Evolutionary conservation across 768 basidiomycete genomes (phyloP).

Genomic region (Trametes meyenii): DNA sequence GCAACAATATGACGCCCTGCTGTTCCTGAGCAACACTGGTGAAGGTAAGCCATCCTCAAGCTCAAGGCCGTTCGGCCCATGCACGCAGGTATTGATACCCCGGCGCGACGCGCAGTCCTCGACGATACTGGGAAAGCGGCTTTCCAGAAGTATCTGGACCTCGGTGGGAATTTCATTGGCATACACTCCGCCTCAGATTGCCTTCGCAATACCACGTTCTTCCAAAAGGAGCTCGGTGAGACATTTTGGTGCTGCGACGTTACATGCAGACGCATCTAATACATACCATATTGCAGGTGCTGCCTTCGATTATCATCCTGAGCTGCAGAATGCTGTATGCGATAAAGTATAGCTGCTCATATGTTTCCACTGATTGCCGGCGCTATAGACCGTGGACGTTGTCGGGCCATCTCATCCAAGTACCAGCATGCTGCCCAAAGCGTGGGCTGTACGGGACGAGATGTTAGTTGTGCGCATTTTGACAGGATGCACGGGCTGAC

Average conservation of each 20-base stretch:
- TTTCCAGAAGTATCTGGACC: conserved; percentile 45
- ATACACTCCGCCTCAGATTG: conserved; percentile 51
- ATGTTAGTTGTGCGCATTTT: conserved; percentile 34
- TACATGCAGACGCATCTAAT: neutral
- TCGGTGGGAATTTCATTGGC: conserved; percentile 49
- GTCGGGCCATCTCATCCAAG: conserved; percentile 47
- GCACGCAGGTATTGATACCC: neutral
- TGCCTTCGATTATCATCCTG: conserved; percentile 52
- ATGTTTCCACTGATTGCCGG: neutral
- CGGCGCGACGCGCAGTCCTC: conserved; percentile 40
- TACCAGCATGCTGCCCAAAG: conserved; percentile 40
- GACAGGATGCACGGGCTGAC: neutral
- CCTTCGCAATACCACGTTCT: conserved; percentile 44
- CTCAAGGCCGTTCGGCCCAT: neutral
- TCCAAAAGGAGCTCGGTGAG: conserved; percentile 43
- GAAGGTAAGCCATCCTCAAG: conserved; percentile 41
- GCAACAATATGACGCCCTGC: conserved; percentile 43
- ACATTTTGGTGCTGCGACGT: neutral
- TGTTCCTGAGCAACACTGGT: conserved; percentile 50
- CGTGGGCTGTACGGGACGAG: conserved; percentile 41
- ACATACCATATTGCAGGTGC: conserved; percentile 33
- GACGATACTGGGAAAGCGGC: conserved; percentile 43
- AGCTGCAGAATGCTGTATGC: conserved; percentile 45
- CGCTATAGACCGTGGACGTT: conserved; percentile 40
- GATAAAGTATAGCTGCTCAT: neutral